Evolutionary conservation across 169 alveolate genomes (phyloP).

Genomic region (Plasmodium relictum): DNA sequence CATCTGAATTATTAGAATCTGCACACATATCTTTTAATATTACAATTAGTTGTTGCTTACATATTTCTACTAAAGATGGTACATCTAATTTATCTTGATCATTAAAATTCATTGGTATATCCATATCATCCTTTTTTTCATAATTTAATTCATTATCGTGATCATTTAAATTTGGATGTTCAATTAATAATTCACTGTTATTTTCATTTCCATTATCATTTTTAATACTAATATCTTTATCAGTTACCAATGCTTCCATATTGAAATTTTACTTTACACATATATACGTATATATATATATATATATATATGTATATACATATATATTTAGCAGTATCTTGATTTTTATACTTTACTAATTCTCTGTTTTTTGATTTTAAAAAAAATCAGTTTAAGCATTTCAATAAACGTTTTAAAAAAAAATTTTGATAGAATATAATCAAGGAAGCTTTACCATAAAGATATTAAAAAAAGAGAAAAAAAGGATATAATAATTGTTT

Average conservation of each 20-base stretch:
- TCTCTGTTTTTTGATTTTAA: background rate
- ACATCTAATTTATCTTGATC: conserved; percentile 74
- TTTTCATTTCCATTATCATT: conserved; percentile 47
- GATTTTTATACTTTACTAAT: background rate
- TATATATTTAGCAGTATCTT: conserved; percentile 9
- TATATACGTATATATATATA: conserved; percentile 14
- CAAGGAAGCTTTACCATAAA: background rate
- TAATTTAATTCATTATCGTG: conserved; percentile 9
- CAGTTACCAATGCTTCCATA: conserved; percentile 53
- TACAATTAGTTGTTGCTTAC: conserved; percentile 65
- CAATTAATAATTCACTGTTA: conserved; percentile 5
- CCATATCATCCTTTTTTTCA: conserved; percentile 55
- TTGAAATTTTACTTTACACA: background rate
- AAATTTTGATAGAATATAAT: background rate
- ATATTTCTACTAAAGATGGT: conserved; percentile 71
- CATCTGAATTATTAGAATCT: conserved; percentile 52
- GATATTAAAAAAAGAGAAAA: background rate
- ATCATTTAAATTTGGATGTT: background rate
- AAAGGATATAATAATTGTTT: too few species aligned
- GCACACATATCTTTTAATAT: conserved; percentile 69
- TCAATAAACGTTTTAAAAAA: background rate
- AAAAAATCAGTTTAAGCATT: background rate
- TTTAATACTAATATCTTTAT: conserved; percentile 10
- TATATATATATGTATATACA: conserved; percentile 21
- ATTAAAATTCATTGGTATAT: conserved; percentile 8